These are phyloP conservation scores for Diplodia intermedia DNA, from an alignment of 2,329 filamentous ascomycete species.

Conservation along the genomic window DNA sequence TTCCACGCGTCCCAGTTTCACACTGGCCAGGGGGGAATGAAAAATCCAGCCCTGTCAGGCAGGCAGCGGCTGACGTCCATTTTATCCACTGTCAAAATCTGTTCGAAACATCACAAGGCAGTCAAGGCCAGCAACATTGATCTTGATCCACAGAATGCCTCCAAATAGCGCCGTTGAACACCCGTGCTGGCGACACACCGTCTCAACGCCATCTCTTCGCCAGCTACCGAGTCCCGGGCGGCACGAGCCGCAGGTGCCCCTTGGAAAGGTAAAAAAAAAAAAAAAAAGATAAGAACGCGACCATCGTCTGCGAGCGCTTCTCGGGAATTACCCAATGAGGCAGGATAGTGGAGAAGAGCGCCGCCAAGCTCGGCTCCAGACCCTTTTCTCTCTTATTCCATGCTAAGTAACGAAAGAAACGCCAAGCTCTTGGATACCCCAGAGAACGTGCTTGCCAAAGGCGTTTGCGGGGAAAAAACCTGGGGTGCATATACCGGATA, in stretches of 20 bases:
- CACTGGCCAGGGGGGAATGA: not conserved
- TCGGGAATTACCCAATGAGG: not conserved
- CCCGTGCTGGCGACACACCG: not conserved
- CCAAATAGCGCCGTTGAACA: not conserved
- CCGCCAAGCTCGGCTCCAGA: slow-evolving; percentile 1
- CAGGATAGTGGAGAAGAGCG: not conserved
- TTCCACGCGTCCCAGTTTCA: not conserved
- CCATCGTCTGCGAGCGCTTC: not conserved
- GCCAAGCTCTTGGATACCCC: not conserved
- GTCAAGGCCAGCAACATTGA: not conserved
- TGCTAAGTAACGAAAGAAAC: not conserved
- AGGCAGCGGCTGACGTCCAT: too few species aligned
- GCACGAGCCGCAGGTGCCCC: not conserved
- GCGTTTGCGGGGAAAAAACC: not conserved
- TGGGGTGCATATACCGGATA: not conserved
- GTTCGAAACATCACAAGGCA: not conserved
- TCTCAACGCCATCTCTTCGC: not conserved
- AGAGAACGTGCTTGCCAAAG: not conserved
- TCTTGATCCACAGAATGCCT: not conserved
- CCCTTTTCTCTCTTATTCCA: not conserved
- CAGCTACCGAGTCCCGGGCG: not conserved
- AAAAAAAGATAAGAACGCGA: not conserved
- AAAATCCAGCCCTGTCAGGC: not conserved
- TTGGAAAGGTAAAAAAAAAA: not conserved
- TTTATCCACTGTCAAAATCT: not conserved